Base-by-base conservation (phyloP, 2,329 filamentous ascomycete genomes). In the Aspergillus sp. region DNA sequence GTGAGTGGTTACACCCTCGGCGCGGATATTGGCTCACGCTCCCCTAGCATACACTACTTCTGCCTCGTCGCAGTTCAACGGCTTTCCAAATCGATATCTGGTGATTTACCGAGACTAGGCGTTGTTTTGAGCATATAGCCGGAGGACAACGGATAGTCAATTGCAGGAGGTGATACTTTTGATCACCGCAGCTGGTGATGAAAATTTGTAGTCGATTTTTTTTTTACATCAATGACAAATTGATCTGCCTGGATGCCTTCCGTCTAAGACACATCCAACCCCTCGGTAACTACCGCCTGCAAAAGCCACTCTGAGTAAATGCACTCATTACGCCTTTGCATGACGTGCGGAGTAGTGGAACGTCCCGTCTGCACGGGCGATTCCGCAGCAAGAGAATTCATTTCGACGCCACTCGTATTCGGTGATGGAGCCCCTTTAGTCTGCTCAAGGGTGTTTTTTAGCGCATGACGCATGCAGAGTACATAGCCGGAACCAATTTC, bases 41-140 rank as follows among this genome's bases (percentile, higher is more conserved):
- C 7, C 10, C n/a, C 9, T 16, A 64, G 60, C 61, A 5, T 63
- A 64, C 45, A 60, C 56, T 1, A 49, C 31, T 13, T 47, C 52
- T 2, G 57, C 59, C 4, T 29, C 23, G 3, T 7, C 21, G 14
- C 13, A 16, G 10, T 32, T 25, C n/a, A 9, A 45, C 16, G 36
- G 36, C 36, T 40, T 40, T 40, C 16, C 36, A n/a, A n/a, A n/a
- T n/a, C n/a, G n/a, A n/a, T n/a, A n/a, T n/a, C n/a, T n/a, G n/a
- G n/a, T n/a, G n/a, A n/a, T n/a, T n/a, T n/a, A n/a, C n/a, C n/a
- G n/a, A n/a, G n/a, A n/a, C n/a, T n/a, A n/a, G n/a, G n/a, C n/a
- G n/a, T n/a, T n/a, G n/a, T n/a, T n/a, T n/a, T n/a, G n/a, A n/a
- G n/a, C n/a, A n/a, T n/a, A n/a, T n/a, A n/a, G n/a, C n/a, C n/a